Base-by-base conservation (phyloP, 164 flowering plant genomes). In the Umbilicus rupestris region DNA sequence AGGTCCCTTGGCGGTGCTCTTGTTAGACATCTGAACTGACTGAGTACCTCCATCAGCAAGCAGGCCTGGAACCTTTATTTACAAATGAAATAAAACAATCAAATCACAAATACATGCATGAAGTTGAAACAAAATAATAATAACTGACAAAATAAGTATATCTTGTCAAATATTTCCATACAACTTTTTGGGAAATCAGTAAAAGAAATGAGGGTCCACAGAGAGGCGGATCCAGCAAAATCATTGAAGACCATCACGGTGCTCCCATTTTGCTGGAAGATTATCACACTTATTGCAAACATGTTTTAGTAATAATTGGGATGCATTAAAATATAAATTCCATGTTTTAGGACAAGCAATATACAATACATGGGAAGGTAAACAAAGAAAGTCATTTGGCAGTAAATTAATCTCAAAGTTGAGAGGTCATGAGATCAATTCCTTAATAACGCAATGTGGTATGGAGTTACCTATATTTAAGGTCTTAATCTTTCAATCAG, bases 1-100 rank as follows among this genome's bases (percentile, higher is more conserved):
- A 71, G 92, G 83, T 67, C 86, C 94, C 41, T 74, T 66, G 19
- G 73, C 69, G 75, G 78, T 68, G 65, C 63, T 62, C 62, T 71
- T 63, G 69, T 47, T 71, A 39, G 80, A 80, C 60, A 66, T 71
- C 41, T 68, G 77, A 65, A 75, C 70, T 66, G 70, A 59, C 42
- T 78, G 78, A 44, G 72, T 68, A 62, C 42, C 73, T 65, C 66
- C 68, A 65, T 73, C 83, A 16, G 64, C 72, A 49, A 49, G 60
- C 35, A 63, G 62, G 67, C 62, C 29, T 20, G 69, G 55, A 68
- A 72, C 85, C 94, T 89, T 72, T 69, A 31, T 73, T 26, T 45
- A 24, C 30, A 52, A 26, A 52, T 55, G 60, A 55, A 3, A 29
- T 28, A 55, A 26, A 22, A 26, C 19, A 26, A 28, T 55, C n/a